Percentiles rank a stretch among this genome's conserved stretches.
Conservation (phyloP, 192 early-diverging fungal species). For the Backusella morwellensis region DNA sequence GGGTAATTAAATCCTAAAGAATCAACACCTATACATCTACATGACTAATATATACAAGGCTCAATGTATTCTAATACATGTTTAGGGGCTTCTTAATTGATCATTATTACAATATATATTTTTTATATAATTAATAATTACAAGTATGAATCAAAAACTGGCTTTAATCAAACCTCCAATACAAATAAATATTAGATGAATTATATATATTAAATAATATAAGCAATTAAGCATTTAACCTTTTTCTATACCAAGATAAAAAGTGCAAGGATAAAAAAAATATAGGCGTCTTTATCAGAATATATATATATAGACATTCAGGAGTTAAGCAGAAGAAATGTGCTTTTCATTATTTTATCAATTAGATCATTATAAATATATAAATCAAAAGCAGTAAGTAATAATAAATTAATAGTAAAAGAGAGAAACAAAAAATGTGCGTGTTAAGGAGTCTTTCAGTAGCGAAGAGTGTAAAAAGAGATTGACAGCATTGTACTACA, state of each 20-base stretch:
- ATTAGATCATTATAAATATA: background rate
- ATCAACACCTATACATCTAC: background rate
- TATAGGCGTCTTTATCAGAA: background rate
- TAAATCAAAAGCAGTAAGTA: background rate
- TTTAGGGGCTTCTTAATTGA: background rate
- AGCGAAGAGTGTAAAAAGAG: background rate
- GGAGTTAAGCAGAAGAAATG: background rate
- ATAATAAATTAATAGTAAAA: background rate
- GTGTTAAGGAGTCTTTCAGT: background rate
- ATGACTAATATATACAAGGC: background rate
- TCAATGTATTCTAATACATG: background rate
- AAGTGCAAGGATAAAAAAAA: background rate
- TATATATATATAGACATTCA: background rate
- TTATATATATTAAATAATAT: background rate
- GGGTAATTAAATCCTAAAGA: background rate
- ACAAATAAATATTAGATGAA: background rate
- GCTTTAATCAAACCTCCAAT: background rate
- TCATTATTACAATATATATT: background rate
- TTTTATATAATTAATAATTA: background rate
- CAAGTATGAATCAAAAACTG: background rate
- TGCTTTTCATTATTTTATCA: background rate
- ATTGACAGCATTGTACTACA: constrained; percentile 5
- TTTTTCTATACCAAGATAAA: background rate
- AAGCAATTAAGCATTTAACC: background rate
- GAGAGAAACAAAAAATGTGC: background rate